Percentiles rank a stretch among this genome's conserved stretches.
phyloP scores from a whole-genome alignment of 2,329 filamentous ascomycete genomes.

The Decorospora gaudefroyi region DNA sequence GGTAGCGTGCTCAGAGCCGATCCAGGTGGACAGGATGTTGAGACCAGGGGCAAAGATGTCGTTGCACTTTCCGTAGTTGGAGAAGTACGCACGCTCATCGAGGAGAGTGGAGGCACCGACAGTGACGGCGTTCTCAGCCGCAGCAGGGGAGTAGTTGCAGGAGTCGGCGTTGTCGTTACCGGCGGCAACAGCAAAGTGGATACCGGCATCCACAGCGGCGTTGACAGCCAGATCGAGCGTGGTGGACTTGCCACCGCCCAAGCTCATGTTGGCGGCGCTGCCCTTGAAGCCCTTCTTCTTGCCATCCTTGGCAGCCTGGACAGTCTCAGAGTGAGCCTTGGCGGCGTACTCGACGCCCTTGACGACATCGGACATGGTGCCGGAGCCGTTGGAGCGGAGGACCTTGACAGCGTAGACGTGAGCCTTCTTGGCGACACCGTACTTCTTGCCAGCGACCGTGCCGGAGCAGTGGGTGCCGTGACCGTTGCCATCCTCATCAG shows the following conservation, averaged over 20 bases:
- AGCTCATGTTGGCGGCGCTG: conserved; percentile 98
- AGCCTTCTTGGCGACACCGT: conserved; percentile 99
- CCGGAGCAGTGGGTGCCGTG: conserved; percentile 99
- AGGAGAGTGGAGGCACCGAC: conserved; percentile 92
- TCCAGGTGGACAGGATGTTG: conserved; percentile 98
- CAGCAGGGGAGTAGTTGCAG: conserved; percentile 98
- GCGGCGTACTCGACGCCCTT: conserved; percentile 97
- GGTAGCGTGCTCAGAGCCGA: conserved; percentile 90
- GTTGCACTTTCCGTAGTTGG: conserved; percentile 99
- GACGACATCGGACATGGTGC: conserved; percentile 98
- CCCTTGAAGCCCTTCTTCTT: conserved; percentile 98
- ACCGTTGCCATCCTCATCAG: conserved; percentile 91
- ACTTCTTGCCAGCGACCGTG: conserved; percentile 97
- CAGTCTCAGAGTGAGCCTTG: conserved; percentile 74
- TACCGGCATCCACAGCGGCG: conserved; percentile 84
- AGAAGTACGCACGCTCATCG: conserved; percentile 99
- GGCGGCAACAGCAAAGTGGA: conserved; percentile 97
- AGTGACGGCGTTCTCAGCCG: conserved; percentile 87
- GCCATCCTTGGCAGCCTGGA: conserved; percentile 77
- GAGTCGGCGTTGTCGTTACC: conserved; percentile 99
- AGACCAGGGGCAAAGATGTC: conserved; percentile 98
- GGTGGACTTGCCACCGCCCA: conserved; percentile 94
- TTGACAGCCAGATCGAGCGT: conserved; percentile 92
- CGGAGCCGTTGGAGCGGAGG: conserved; percentile 93
- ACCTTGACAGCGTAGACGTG: conserved; percentile 98